Percentiles rank a stretch among this genome's conserved stretches.
phyloP scores from a whole-genome alignment of 2,329 filamentous ascomycete genomes.

The Ascochyta fabae region DNA sequence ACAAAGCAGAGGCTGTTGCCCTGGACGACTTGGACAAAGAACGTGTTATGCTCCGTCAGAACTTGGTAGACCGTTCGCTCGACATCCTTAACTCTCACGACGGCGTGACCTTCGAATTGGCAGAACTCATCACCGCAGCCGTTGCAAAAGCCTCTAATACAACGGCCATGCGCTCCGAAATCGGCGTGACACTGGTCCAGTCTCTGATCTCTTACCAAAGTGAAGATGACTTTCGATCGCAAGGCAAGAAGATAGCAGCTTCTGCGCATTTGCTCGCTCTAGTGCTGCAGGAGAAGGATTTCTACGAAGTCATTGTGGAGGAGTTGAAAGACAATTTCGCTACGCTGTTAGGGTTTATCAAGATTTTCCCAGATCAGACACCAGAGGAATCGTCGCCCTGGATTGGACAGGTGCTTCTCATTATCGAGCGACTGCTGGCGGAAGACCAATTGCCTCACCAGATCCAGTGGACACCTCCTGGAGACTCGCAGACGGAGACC shows the following conservation, averaged over 20 bases:
- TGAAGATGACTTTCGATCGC: slow-evolving; percentile 61
- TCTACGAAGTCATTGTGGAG: slow-evolving; percentile 78
- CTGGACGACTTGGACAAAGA: slow-evolving; percentile 81
- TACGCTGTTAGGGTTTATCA: slow-evolving; percentile 79
- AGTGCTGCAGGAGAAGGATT: slow-evolving; percentile 79
- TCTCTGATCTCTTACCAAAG: slow-evolving; percentile 75
- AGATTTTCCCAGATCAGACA: slow-evolving; percentile 69
- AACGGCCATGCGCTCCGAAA: slow-evolving; percentile 69
- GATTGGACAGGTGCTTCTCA: slow-evolving; percentile 87
- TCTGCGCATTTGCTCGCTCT: slow-evolving; percentile 92
- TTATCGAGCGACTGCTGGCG: slow-evolving; percentile 87
- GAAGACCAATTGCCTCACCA: slow-evolving; percentile 83
- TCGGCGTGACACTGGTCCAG: slow-evolving; percentile 81
- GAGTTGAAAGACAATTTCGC: slow-evolving; percentile 78
- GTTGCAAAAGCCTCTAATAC: slow-evolving; percentile 67
- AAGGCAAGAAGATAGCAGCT: slow-evolving; percentile 77
- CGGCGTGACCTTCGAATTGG: slow-evolving; percentile 86
- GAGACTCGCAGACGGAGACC: slow-evolving; percentile 54
- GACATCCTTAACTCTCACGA: slow-evolving; percentile 90
- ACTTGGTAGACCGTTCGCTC: slow-evolving; percentile 86
- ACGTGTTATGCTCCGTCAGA: slow-evolving; percentile 73
- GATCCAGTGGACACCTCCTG: slow-evolving; percentile 70
- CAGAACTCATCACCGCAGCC: slow-evolving; percentile 81
- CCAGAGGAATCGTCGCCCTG: slow-evolving; percentile 85
- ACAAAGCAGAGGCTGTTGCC: slow-evolving; percentile 57